These are phyloP conservation scores for Botrytis galanthina DNA, from an alignment of 2,329 filamentous ascomycete species.

Conservation along the genomic window DNA sequence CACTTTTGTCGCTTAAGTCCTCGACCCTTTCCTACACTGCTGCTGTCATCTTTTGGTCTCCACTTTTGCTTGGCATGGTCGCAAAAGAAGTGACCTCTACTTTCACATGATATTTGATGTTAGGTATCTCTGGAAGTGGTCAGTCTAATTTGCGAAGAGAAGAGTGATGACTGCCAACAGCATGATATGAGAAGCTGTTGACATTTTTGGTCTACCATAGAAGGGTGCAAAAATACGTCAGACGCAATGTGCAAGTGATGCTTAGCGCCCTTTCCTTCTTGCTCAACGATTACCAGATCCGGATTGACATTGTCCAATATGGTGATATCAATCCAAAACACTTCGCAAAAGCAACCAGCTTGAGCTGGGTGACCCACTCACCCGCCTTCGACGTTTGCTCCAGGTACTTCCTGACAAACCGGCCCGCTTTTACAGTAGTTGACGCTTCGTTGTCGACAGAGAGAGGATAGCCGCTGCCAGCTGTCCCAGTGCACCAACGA, in stretches of 20 bases:
- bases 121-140: neutral
- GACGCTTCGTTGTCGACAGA: constrained; percentile 44
- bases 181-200: neutral
- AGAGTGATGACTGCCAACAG: constrained; percentile 47
- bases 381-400: constrained; percentile 57
- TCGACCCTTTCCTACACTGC: neutral
- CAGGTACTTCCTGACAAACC: constrained; percentile 54
- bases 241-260: neutral
- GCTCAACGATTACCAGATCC: constrained; percentile 38
- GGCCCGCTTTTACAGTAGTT: constrained; percentile 53
- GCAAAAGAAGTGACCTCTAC: neutral
- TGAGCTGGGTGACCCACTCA: constrained; percentile 65
- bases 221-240: neutral
- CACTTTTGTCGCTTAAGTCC: neutral
- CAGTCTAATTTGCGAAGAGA: constrained; percentile 49
- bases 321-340: constrained; percentile 59
- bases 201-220: neutral
- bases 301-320: constrained; percentile 47
- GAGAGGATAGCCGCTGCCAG: neutral
- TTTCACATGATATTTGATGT: neutral
- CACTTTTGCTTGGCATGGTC: neutral
- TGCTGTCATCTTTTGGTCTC: neutral
- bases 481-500: neutral
- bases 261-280: no score
- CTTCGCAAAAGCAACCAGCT: constrained; percentile 65